Evolutionary conservation across 2,329 filamentous ascomycete genomes (phyloP).

Genomic region (Pestalotiopsis sp.): DNA sequence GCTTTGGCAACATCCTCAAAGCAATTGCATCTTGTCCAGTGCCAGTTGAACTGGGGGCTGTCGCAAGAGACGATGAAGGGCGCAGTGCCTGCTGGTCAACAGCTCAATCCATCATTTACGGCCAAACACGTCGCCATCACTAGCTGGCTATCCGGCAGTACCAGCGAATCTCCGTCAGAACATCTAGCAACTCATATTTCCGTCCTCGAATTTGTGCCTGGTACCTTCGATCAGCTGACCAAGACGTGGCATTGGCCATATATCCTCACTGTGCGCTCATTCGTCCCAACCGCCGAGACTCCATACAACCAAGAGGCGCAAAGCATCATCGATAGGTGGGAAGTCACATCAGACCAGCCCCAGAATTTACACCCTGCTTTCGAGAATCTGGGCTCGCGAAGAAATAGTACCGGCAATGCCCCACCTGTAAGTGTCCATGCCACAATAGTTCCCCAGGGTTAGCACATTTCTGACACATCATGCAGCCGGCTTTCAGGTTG

Average conservation of each 20-base stretch:
- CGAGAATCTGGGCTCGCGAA: conserved; percentile 70
- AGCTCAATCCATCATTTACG: conserved; percentile 54
- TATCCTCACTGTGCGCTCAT: conserved; percentile 74
- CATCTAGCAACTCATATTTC: conserved; percentile 66
- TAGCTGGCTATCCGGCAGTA: conserved; percentile 56
- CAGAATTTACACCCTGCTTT: conserved; percentile 75
- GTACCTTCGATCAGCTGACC: conserved; percentile 60
- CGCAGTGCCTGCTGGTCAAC: conserved; percentile 45
- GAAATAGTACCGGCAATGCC: conserved; percentile 48
- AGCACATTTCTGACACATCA: not conserved
- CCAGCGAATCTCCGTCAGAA: conserved; percentile 45
- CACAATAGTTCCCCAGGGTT: not conserved
- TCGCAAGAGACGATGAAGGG: conserved; percentile 57
- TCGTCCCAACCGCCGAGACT: conserved; percentile 52
- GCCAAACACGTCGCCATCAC: conserved; percentile 60
- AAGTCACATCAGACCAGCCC: conserved; percentile 68
- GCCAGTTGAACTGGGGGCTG: conserved; percentile 74
- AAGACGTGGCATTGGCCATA: conserved; percentile 60
- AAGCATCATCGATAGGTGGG: conserved; percentile 83
- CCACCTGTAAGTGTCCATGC: conserved; percentile 21
- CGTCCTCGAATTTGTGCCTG: conserved; percentile 73
- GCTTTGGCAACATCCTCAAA: conserved; percentile 70
- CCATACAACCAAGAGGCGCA: conserved; percentile 66
- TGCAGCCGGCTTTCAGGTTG: conserved; percentile 41
- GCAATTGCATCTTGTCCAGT: conserved; percentile 73